Base-by-base conservation (phyloP, 2,329 filamentous ascomycete species). In the Pestalotiopsis sp. region DNA sequence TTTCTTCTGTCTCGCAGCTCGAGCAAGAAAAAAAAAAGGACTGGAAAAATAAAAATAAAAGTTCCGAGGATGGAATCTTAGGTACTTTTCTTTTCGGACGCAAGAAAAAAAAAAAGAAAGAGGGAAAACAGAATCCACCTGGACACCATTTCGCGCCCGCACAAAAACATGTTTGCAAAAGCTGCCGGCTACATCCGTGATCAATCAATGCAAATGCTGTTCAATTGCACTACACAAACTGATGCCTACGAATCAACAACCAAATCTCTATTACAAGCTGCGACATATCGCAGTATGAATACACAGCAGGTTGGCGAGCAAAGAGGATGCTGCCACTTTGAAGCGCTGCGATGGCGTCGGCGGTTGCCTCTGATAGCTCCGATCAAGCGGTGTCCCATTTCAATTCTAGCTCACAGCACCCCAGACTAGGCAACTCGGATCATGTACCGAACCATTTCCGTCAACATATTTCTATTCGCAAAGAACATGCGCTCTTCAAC, bases 21-120 rank as follows among this genome's bases (percentile, higher is more conserved):
- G 7, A 35, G 30, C 30, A 35, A 52, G 44, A 17, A n/a, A 52
- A 52, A 52, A 52, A 52, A 59, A 35, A 59, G 26, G 26, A 10
- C 30, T 35, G 58, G 30, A 61, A 61, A 60, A 61, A 38, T 58
- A 58, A 58, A 61, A 61, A 35, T 35, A 61, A 61, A 61, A 61
- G 58, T 39, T 61, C 58, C 58, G 58, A 39, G 17, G 24, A 38
- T 14, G 20, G n/a, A 61, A 61, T 9, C 24, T 61, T 61, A 61
- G 58, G 58, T 58, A 52, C 44, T 52, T 52, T 52, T 52, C 22
- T 52, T 58, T 58, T 58, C 56, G 22, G 56, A 58, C 56, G 56
- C 26, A 22, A 58, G 48, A 58, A 22, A 58, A 58, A 58, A 58
- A 58, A 58, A 58, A 35, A 52, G 56, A 58, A 35, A 26, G 56